Evolutionary conservation across 225 moss, liverwort and hornwort species (phyloP).

Genomic region (Asterella californica): DNA sequence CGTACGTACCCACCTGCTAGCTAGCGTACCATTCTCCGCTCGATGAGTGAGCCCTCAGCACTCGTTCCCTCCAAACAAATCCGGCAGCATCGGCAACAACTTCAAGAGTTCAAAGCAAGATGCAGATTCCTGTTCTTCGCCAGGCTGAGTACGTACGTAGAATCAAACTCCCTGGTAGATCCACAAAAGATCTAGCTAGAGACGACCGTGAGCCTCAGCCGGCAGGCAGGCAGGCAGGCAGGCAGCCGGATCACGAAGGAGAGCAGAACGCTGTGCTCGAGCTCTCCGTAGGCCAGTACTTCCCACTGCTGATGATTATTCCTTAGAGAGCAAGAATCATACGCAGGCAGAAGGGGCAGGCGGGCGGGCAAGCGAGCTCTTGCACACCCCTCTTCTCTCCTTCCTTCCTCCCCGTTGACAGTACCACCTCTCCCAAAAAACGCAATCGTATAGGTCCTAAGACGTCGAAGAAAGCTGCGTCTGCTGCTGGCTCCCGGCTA

Average conservation of each 20-base stretch:
- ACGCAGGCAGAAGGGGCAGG: not conserved
- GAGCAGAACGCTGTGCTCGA: not conserved
- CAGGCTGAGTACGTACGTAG: too few relatives aligned
- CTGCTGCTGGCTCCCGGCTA: not conserved
- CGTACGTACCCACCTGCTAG: not conserved
- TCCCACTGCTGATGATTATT: not conserved
- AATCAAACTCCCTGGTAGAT: not conserved
- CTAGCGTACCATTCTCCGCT: not conserved
- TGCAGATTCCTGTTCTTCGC: not conserved
- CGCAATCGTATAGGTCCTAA: not conserved
- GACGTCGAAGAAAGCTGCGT: not conserved
- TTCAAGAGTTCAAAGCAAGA: not conserved
- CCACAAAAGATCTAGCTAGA: not conserved
- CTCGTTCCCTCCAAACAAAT: not conserved
- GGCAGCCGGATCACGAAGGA: not conserved
- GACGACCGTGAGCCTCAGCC: not conserved
- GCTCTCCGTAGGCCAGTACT: not conserved
- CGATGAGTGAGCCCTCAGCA: not conserved
- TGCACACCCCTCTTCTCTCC: not conserved
- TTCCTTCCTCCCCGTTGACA: not conserved
- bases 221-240: too few relatives aligned
- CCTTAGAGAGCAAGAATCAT: not conserved
- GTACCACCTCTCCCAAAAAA: not conserved
- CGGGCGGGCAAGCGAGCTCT: not conserved
- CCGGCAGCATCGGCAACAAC: not conserved